Conservation (phyloP, 202 grass and related monocot genomes). For the Schoenoplectus triqueter region DNA sequence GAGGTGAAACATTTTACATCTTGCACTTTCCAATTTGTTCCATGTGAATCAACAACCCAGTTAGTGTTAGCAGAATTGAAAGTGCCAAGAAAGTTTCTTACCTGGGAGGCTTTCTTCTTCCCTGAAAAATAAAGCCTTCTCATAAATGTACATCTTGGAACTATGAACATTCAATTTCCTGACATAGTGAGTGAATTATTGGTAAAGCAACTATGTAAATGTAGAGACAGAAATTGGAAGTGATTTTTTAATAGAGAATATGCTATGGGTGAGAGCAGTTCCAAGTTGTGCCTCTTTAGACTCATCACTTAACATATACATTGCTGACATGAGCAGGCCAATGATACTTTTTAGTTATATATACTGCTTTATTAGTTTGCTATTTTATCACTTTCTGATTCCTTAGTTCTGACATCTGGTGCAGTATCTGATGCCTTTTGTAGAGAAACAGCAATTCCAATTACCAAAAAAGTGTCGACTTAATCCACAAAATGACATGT, state of each 20-base stretch:
- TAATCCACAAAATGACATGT: conserved; percentile 82
- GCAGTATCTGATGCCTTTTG: conserved; percentile 95
- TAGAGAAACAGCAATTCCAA: conserved; percentile 85
- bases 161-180: not conserved
- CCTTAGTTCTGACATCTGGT: conserved; percentile 32
- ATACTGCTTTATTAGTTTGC: not conserved
- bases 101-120: not conserved
- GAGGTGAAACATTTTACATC: conserved; percentile 58
- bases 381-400: conserved; percentile 27
- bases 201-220: not conserved
- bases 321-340: not conserved
- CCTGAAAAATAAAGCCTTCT: not conserved
- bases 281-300: not conserved
- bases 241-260: not conserved
- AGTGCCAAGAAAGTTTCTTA: conserved; percentile 14
- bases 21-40: conserved; percentile 17
- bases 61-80: not conserved
- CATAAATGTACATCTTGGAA: conserved; percentile 3
- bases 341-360: not conserved
- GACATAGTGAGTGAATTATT: not conserved
- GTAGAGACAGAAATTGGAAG: not conserved
- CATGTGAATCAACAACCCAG: not conserved
- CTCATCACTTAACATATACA: conserved; percentile 1
- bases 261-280: not conserved
- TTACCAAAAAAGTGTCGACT: conserved; percentile 82